phyloP scores from a whole-genome alignment of 768 basidiomycete species.

The Lactarius deliciosus region DNA sequence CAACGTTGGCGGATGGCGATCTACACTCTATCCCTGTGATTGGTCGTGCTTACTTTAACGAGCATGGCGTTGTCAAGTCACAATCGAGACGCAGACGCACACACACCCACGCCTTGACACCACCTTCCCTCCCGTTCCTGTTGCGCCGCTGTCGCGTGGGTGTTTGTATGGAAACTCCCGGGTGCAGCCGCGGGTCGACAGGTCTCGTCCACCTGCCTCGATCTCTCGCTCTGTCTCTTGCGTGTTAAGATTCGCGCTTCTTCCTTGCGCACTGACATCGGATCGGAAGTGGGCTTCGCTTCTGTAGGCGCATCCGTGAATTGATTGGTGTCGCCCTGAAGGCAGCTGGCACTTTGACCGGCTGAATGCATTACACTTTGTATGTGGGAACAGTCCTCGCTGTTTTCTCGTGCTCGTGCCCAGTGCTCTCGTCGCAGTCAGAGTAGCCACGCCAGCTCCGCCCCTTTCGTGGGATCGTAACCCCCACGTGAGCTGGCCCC shows the following conservation, averaged over 20 bases:
- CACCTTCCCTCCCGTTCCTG: neutral
- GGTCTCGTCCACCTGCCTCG: neutral
- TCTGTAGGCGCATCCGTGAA: conserved; percentile 69
- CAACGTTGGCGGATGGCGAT: neutral
- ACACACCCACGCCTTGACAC: neutral
- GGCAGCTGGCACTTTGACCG: conserved; percentile 93
- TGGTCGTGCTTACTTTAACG: conserved; percentile 4
- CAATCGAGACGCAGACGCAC: conserved; percentile 12
- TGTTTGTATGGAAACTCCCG: neutral
- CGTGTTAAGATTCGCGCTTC: neutral
- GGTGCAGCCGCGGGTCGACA: neutral
- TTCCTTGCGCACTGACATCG: neutral
- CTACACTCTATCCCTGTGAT: neutral
- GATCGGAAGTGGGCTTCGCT: neutral
- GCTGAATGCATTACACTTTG: conserved; percentile 33
- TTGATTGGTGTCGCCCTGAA: conserved; percentile 90
- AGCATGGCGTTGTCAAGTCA: neutral
- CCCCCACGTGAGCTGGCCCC: neutral
- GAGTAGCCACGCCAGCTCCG: neutral
- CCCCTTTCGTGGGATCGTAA: neutral
- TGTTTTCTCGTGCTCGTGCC: neutral
- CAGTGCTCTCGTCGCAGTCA: too few relatives aligned
- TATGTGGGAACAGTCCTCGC: neutral
- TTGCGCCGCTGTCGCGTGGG: neutral
- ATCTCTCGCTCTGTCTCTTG: neutral